Base-by-base conservation (phyloP, 768 basidiomycete genomes). In the Mycena indigotica region DNA sequence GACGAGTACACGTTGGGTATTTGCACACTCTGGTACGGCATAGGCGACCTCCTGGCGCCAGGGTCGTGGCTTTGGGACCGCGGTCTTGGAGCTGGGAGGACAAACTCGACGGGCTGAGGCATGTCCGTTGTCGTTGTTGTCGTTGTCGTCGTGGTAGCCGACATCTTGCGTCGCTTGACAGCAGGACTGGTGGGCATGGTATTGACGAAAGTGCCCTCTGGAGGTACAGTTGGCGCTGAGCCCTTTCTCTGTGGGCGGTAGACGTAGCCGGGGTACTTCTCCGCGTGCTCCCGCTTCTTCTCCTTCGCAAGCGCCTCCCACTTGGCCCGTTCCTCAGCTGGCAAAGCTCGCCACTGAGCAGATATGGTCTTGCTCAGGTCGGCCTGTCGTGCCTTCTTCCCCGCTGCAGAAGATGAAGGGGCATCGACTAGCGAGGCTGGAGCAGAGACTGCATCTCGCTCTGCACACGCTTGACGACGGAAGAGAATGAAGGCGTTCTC, bases 401-500 rank as follows among this genome's bases (percentile, higher is more conserved):
- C 88, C 81, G 56, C 89, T 83, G 81, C 90, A 91, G 54, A 91
- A 80, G 70, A 91, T 83, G 89, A 89, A 21, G 52, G 50, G 25
- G 28, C 5, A 10, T 40, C 40, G 17, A 52, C 24, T 39, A 50
- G 24, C 45, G 28, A 72, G 65, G 41, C 41, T 38, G 41, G 52
- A 26, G 56, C 24, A 90, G 78, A 91, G 90, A 10, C 89, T 88
- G 66, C 87, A 21, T 50, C 52, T 19, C 85, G 83, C 50, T 88
- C 86, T 72, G 88, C 85, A 72, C 86, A 89, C 73, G 86, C 89
- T 66, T 87, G 84, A 64, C 88, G 82, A 53, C 89, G 84, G 81
- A 91, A 91, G 54, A 91, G 80, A 69, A 91, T 91, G 78, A 91
- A 91, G 5, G 89, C 89, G 66, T 91, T 91, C 73, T 89, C 87